These are phyloP conservation scores for Trametes hirsuta DNA, from an alignment of 1,284 basidiomycete species.

Conservation along the genomic window DNA sequence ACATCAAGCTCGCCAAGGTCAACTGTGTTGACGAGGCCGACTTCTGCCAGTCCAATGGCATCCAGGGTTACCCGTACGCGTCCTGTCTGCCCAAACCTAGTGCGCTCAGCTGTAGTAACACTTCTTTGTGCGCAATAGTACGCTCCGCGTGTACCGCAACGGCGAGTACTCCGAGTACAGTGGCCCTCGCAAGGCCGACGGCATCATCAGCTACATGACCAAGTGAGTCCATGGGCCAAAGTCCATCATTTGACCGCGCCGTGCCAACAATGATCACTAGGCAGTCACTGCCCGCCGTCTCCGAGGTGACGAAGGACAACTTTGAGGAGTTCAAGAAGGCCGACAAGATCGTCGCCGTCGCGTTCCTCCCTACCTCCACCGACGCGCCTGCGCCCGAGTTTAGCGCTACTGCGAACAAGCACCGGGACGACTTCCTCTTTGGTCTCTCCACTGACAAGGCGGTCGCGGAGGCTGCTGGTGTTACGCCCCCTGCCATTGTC, in stretches of 20 bases:
- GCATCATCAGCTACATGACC: slow-evolving; percentile 97
- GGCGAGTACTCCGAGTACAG: slow-evolving; percentile 81
- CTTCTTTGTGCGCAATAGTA: slow-evolving; percentile 43
- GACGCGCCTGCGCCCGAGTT: slow-evolving; percentile 75
- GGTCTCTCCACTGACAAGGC: slow-evolving; percentile 80
- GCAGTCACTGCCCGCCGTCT: slow-evolving; percentile 95
- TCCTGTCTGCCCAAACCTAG: background rate
- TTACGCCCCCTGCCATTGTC: slow-evolving; percentile 83
- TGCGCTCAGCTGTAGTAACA: background rate
- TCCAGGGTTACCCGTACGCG: slow-evolving; percentile 91
- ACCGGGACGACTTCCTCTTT: slow-evolving; percentile 94
- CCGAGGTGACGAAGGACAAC: slow-evolving; percentile 75
- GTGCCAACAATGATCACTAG: slow-evolving; percentile 43
- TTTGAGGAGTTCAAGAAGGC: slow-evolving; percentile 86
- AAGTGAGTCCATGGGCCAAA: slow-evolving; percentile 67
- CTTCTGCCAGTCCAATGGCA: slow-evolving; percentile 82
- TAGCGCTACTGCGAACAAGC: slow-evolving; percentile 78
- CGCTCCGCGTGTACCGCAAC: slow-evolving; percentile 90
- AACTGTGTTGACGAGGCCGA: slow-evolving; percentile 92
- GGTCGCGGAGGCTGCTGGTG: slow-evolving; percentile 71
- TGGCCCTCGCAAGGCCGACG: slow-evolving; percentile 94
- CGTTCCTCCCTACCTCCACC: slow-evolving; percentile 76
- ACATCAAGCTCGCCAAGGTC: slow-evolving; percentile 94
- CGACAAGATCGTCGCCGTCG: slow-evolving; percentile 92
- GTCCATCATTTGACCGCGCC: background rate